A percentile compares a stretch with the other conserved stretches of the same genome.
Conservation (phyloP, 129 eudicot species). For the Cynara cardunculus region DNA sequence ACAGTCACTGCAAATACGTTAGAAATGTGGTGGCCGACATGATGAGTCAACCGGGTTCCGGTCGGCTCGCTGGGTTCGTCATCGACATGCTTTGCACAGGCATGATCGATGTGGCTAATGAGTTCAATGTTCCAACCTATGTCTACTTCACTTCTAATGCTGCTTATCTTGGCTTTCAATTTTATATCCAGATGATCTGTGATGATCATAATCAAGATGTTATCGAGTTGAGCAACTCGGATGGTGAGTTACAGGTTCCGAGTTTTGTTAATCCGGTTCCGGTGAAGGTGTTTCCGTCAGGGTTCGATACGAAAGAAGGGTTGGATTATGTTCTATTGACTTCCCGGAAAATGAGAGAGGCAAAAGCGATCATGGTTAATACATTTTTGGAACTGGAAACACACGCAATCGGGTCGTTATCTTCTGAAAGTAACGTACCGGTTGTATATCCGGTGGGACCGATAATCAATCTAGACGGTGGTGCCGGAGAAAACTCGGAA, state of each 20-base stretch:
- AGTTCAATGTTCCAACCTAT: slow-evolving; percentile 19
- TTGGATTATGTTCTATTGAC: background rate
- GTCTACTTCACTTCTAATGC: slow-evolving; percentile 22
- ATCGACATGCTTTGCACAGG: slow-evolving; percentile 23
- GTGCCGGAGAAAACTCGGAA: background rate
- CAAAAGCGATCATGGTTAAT: background rate
- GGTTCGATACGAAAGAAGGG: slow-evolving; percentile 15
- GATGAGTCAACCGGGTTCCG: slow-evolving; percentile 1
- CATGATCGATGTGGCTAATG: slow-evolving; percentile 25
- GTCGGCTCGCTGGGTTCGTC: slow-evolving; percentile 17
- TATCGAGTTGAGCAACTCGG: slow-evolving; percentile 7
- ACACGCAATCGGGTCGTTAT: background rate
- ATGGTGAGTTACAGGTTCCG: background rate
- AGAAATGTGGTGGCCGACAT: background rate
- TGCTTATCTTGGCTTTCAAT: slow-evolving; percentile 18
- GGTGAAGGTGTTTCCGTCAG: slow-evolving; percentile 16
- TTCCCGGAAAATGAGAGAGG: background rate
- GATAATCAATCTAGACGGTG: background rate
- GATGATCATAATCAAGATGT: slow-evolving; percentile 10
- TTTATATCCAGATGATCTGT: background rate
- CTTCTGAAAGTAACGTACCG: background rate
- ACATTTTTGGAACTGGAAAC: background rate
- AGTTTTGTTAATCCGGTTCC: slow-evolving; percentile 10
- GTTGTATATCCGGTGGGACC: background rate
- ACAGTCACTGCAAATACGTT: slow-evolving; percentile 19